Base-by-base conservation (phyloP, 345 rosid genomes). In the Moricandia arvensis region DNA sequence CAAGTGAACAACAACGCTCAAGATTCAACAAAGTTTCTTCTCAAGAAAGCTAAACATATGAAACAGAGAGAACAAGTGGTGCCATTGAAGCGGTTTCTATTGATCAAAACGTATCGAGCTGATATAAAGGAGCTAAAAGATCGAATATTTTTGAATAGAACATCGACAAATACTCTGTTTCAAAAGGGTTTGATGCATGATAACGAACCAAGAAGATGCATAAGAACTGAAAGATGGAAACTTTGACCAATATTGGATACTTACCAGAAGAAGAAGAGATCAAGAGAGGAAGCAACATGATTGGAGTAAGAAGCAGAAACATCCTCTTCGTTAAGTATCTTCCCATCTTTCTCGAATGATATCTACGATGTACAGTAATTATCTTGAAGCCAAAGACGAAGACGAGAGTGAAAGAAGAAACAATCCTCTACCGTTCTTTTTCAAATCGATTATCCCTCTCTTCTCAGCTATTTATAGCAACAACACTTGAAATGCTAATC, bases 231-330 rank as follows among this genome's bases (percentile, higher is more conserved):
- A 57, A 57, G 60, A 57, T 26, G 1, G 31, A 57, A 26, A 26
- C 61, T 24, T 57, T 57, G n/a, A 29, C 41, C 0, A 24, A 29
- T 24, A 33, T 62, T 54, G 6, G 47, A 53, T 37, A 76, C 71
- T 70, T 12, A 78, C 76, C 76, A 18, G 77, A 72, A 3, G 76
- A 77, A 31, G 72, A 63, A 9, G 76, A 71, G 72, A 77, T 77
- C 8, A 71, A 18, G 62, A 77, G 76, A 58, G 71, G 75, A 58
- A 77, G 80, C 60, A 77, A 58, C 54, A 77, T 57, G 33, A 77
- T 58, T 66, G 62, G 72, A 71, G 61, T 63, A 15, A 63, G 80
- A 70, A 70, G 59, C 41, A 43, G 60, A 63, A 58, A 65, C 31
- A 58, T 57, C 26, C 9, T 77, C 60, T 65, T 65, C 72, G 80